These are phyloP conservation scores for Malbranchea cinnamomea DNA, from an alignment of 2,329 filamentous ascomycete genomes.

Conservation along the genomic window DNA sequence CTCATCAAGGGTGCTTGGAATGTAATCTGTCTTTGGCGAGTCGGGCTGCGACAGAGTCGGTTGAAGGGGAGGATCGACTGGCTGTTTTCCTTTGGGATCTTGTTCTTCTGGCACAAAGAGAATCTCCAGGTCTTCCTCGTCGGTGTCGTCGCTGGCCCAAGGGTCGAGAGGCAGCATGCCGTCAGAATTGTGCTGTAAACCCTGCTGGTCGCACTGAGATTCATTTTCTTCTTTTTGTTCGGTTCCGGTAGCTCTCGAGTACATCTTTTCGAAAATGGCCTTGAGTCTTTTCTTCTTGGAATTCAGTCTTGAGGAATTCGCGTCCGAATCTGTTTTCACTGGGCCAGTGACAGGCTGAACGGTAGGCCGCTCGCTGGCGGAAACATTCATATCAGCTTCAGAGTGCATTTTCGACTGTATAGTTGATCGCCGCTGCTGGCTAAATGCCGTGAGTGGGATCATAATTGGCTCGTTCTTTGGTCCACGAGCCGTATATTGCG, in stretches of 20 bases:
- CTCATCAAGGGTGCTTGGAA: conserved; percentile 51
- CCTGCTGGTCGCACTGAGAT: too few relatives aligned
- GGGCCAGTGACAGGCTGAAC: too few relatives aligned
- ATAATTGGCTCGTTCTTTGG: conserved; percentile 22
- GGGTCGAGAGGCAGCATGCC: too few relatives aligned
- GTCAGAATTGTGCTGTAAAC: too few relatives aligned
- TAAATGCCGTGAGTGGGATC: conserved; percentile 39
- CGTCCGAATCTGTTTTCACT: not conserved
- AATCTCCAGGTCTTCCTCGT: conserved; percentile 30
- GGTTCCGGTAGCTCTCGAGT: too few relatives aligned
- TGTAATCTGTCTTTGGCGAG: conserved; percentile 41
- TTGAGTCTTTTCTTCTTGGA: not conserved
- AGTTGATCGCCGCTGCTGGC: conserved; percentile 26
- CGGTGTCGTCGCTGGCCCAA: conserved; percentile 31
- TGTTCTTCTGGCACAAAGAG: conserved; percentile 13
- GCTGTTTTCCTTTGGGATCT: conserved; percentile 6
- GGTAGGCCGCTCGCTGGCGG: too few relatives aligned
- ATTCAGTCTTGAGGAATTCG: not conserved
- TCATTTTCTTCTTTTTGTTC: too few relatives aligned
- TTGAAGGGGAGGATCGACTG: not conserved
- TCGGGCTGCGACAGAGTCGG: conserved; percentile 3
- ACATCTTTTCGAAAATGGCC: too few relatives aligned
- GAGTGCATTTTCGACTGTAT: conserved; percentile 12
- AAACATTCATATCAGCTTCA: not conserved
- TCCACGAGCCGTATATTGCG: conserved; percentile 26